Evolutionary conservation across 2,329 filamentous ascomycete genomes (phyloP), one percentile per base, ranked within the genome.

Genomic region (Passalora sequoiae): DNA sequence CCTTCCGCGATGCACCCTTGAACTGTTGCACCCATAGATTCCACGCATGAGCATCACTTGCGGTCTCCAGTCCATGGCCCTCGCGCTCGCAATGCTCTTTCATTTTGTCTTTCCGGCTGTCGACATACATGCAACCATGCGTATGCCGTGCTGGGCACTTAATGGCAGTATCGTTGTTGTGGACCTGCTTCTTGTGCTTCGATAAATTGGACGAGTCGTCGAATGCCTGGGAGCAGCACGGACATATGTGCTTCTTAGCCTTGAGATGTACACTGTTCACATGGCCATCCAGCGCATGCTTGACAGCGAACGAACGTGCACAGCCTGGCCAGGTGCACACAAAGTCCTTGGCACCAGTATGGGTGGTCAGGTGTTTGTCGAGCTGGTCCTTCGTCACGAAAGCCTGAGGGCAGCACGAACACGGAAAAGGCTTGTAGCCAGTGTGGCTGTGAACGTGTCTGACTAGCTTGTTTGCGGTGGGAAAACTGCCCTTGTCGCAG

Each of bases 341-440:
- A 64, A 78, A 81, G 19, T 81, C 81, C 49, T 77, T 81, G 47
- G 78, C 75, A 28, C 80, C 78, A 0, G 80, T 81, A 56, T 86
- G 83, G 2, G 77, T 83, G 13, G 80, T 74, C 58, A 77, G 71
- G 54, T 86, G 83, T 58, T 84, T 81, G 30, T 78, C 75, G 5
- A 85, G 70, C 1, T 83, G 78, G 60, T 85, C 81, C 53, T 80
- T 77, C 2, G 81, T 81, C 1, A 81, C 84, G 55, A 85, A 79
- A 3, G 68, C 67, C 44, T 76, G 67, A 7, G 70, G 67, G 54
- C 82, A 86, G 15, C 70, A 66, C 2, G 67, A 57, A 43, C 75
- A 78, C 5, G 78, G 50, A 38, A 61, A 58, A 4, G 60, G 60
- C 38, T 71, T 60, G 67, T 68, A 53, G 53, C 77, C 77, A 12